Evolutionary conservation across 2,329 filamentous ascomycete species (phyloP), one percentile per base, ranked within the genome.

Genomic region (Sporothrix mexicana): DNA sequence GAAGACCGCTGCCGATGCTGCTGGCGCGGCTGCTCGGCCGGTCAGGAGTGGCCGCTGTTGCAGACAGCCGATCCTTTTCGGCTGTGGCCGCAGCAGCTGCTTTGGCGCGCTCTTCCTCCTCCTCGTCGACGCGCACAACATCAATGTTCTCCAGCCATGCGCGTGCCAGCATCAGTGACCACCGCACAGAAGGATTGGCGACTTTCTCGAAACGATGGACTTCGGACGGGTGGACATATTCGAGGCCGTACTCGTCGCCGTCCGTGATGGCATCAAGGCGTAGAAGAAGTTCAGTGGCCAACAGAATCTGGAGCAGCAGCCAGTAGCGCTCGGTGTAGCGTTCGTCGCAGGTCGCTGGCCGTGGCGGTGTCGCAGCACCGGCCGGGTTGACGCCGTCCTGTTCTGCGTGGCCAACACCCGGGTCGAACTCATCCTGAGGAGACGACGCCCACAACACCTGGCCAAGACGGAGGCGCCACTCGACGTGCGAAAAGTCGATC

Each of bases 401-500:
- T 86, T 47, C 43, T 6, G 36, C 25, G 8, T 10, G 12, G 3
- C 67, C 61, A 5, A 15, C 12, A 10, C 72, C 76, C 6, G 75
- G 61, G 25, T 69, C 66, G 4, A 76, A 49, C 7, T 76, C 73
- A 23, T 75, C 76, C 13, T 74, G 71, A 12, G 74, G 70, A 1
- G 74, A 74, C 25, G 75, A 75, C 0, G 77, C 90, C 91, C 91
- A 94, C 1, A 94, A 81, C 57, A 93, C 85, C 80, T 93, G 91
- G 7, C 92, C 92, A 1, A 94, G 83, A 13, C 91, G 85, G 73
- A 94, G 91, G 51, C 92, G 87, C 91, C 91, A 93, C 78, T 93
- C 91, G 7, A 93, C 89, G 45, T 90, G 85, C 23, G 90, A 91
- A 76, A 94, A 92, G 80, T 94, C 91, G 69, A 92, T 86, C 92